These are phyloP conservation scores for Globisporangium takayamanum DNA, from an alignment of 352 stramenopile genomes.

Conservation along the genomic window DNA sequence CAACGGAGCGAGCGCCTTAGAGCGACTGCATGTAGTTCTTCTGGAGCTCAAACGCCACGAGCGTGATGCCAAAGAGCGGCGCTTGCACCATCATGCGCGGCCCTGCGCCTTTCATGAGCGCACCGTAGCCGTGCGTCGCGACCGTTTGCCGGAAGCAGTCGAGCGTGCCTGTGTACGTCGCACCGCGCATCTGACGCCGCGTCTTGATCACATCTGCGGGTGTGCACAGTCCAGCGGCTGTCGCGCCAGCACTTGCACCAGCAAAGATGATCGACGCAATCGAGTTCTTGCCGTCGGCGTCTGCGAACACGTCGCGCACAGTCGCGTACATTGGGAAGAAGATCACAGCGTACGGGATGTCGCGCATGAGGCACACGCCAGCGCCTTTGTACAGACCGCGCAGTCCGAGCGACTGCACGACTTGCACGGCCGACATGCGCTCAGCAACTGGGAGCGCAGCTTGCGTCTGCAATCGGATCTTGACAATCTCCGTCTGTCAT, in stretches of 20 bases:
- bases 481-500: slow-evolving; percentile 83
- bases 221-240: slow-evolving; percentile 51
- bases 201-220: slow-evolving; percentile 89
- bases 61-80: slow-evolving; percentile 80
- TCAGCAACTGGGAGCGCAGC: slow-evolving; percentile 54
- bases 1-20: slow-evolving; percentile 4
- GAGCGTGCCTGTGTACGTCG: slow-evolving; percentile 72
- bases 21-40: slow-evolving; percentile 84
- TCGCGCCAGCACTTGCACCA: slow-evolving; percentile 52
- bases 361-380: slow-evolving; percentile 82
- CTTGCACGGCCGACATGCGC: slow-evolving; percentile 45
- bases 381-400: slow-evolving; percentile 84
- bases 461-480: slow-evolving; percentile 89
- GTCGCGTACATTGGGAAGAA: slow-evolving; percentile 91
- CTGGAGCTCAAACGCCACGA: slow-evolving; percentile 83
- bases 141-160: slow-evolving; percentile 84
- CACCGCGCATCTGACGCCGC: slow-evolving; percentile 70
- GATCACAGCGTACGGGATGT: slow-evolving; percentile 91
- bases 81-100: slow-evolving; percentile 87
- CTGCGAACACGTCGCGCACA: slow-evolving; percentile 39
- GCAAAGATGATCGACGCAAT: slow-evolving; percentile 57
- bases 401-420: slow-evolving; percentile 67
- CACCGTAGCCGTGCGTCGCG: slow-evolving; percentile 60
- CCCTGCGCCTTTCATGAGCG: slow-evolving; percentile 80
- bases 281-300: slow-evolving; percentile 49